Base-by-base conservation (phyloP, 108 stramenopile species). In the Skeletonema marinoi region DNA sequence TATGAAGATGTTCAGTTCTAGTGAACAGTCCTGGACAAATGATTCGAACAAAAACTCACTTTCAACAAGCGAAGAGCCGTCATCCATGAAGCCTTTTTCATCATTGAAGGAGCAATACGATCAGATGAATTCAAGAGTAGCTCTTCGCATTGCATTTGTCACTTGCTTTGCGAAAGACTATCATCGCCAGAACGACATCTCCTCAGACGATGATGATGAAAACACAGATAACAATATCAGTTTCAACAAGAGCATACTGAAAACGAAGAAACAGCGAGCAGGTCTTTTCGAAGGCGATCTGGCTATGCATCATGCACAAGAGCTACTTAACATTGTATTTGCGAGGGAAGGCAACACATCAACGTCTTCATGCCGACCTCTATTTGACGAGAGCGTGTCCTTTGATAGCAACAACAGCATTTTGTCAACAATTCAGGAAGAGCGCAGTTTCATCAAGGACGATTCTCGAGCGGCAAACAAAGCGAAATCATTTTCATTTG, bases 131-230 rank as follows among this genome's bases (percentile, higher is more conserved):
- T 73, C 66, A 16, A 75, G 88, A 62, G 84, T 73, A 4, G 75
- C 92, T 19, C 81, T 96, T 16, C 90, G 95, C 10, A 86, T 93
- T 32, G 91, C 92, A 2, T 96, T 96, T 68, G 83, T 90, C 13
- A 89, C 93, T 80, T 87, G 90, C 44, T 92, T 89, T 73, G 84
- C 87, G 14, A 86, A 93, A 48, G 88, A 70, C 10, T 88, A 81
- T 54, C 75, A 85, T 69, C 60, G 46, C 38, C 59, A 38, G 13
- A 70, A 78, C 31, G 69, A 75, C 31, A 32, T 35, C 13, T 21
- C 42, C 21, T 56, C 68, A 56, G 68, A 66, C 13, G 46, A 50
- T 0, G 60, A 69, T 25, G 66, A 91, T 38, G 89, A 87, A 70
- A 88, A 87, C 70, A 39, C 46, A 12, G 64, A 87, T 48, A 46